Percentiles rank a stretch among this genome's conserved stretches.
Evolutionary conservation across 1,284 basidiomycete species (phyloP).

Genomic region (Melanopsichium pennsylvanicum): DNA sequence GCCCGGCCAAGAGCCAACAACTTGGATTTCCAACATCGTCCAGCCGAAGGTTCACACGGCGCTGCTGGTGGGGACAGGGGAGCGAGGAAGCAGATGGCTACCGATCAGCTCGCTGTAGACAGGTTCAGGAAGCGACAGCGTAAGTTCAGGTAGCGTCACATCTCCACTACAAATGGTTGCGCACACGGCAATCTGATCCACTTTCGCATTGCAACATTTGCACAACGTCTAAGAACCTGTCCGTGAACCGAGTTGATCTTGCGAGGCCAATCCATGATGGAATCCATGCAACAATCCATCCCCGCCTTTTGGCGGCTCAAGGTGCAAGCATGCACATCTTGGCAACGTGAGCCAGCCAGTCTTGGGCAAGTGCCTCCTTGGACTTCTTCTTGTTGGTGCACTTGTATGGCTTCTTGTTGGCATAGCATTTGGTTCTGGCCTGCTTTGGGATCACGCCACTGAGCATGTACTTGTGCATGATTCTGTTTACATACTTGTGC

Average conservation of each 20-base stretch:
- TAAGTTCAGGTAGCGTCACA: slow-evolving; percentile 10
- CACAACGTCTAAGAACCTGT: no score
- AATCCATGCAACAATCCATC: no score
- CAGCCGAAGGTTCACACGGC: background rate
- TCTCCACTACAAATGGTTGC: background rate
- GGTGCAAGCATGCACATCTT: slow-evolving; percentile 1
- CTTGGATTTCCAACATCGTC: slow-evolving; percentile 1
- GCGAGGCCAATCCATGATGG: no score
- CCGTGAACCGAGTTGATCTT: no score
- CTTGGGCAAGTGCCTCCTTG: background rate
- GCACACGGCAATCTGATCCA: no score
- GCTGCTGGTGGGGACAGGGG: slow-evolving; percentile 64
- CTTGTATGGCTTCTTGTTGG: slow-evolving; percentile 29
- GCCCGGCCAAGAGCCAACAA: background rate
- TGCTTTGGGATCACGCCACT: slow-evolving; percentile 17
- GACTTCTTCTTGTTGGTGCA: background rate
- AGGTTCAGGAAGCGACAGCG: slow-evolving; percentile 65
- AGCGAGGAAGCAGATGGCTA: slow-evolving; percentile 78
- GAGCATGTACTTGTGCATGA: slow-evolving; percentile 21
- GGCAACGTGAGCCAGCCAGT: slow-evolving; percentile 7
- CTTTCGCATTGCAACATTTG: no score
- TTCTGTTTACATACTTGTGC: no score
- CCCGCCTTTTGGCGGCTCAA: background rate
- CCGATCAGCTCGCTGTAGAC: slow-evolving; percentile 81
- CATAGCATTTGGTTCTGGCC: slow-evolving; percentile 21